Evolutionary conservation across 352 stramenopile genomes (phyloP).

Genomic region (Phytopythium chamaehyphon): DNA sequence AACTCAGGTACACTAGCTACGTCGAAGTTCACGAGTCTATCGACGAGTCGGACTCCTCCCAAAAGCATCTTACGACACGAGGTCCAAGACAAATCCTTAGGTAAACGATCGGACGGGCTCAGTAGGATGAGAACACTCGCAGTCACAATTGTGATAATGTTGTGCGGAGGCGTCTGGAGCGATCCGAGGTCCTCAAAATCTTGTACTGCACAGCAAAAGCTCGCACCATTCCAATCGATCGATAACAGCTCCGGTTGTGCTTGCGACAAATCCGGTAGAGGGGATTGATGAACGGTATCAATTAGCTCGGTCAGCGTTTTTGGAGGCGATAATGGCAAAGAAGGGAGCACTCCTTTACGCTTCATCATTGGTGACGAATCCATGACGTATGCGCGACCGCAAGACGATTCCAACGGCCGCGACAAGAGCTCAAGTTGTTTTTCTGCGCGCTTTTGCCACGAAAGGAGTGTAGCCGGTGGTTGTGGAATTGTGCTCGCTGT

Average conservation of each 20-base stretch:
- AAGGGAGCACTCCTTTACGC: conserved; percentile 56
- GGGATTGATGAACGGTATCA: conserved; percentile 29
- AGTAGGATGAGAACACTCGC: conserved; percentile 69
- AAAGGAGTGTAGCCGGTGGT: not conserved
- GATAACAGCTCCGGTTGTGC: conserved; percentile 8
- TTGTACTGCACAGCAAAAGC: conserved; percentile 31
- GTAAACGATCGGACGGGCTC: conserved; percentile 61
- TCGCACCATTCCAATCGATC: conserved; percentile 27
- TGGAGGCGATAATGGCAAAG: conserved; percentile 45
- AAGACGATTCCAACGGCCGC: conserved; percentile 55
- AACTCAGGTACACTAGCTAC: conserved; percentile 41
- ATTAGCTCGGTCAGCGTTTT: conserved; percentile 66
- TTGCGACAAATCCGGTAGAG: not conserved
- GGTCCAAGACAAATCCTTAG: conserved; percentile 64
- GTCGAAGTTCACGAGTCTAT: conserved; percentile 38
- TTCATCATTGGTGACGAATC: conserved; percentile 79
- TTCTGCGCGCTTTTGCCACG: conserved; percentile 65
- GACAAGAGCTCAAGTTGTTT: conserved; percentile 65
- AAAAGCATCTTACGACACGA: conserved; percentile 64
- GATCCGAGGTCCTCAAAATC: conserved; percentile 52
- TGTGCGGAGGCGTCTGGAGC: conserved; percentile 36
- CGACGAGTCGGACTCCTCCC: conserved; percentile 41
- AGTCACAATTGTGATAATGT: conserved; percentile 56
- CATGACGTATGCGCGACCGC: conserved; percentile 50
- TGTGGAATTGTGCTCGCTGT: not conserved